phyloP scores from a whole-genome alignment of 257 asterid species.

The Gentiana macrophylla region DNA sequence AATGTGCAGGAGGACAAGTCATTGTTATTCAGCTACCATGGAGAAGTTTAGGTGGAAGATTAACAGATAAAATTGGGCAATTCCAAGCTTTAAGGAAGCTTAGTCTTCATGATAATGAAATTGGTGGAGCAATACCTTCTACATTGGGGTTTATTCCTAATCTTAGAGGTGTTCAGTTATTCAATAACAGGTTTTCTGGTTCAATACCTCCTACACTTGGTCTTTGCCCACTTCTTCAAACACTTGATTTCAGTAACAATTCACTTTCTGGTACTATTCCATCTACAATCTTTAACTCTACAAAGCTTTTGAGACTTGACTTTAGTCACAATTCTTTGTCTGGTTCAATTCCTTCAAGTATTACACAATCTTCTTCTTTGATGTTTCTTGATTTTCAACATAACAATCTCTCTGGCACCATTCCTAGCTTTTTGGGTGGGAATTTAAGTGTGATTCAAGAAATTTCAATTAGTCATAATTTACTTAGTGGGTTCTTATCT shows the following conservation, averaged over 20 bases:
- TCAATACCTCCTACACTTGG: slow-evolving; percentile 77
- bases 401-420: slow-evolving; percentile 56
- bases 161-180: slow-evolving; percentile 81
- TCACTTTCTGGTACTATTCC: slow-evolving; percentile 61
- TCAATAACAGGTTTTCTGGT: slow-evolving; percentile 67
- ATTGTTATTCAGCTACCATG: slow-evolving; percentile 95
- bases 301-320: slow-evolving; percentile 66
- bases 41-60: slow-evolving; percentile 66
- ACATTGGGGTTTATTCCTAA: slow-evolving; percentile 65
- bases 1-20: slow-evolving; percentile 90
- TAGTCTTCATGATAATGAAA: slow-evolving; percentile 80
- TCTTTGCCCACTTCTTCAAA: slow-evolving; percentile 56
- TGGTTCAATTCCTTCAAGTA: slow-evolving; percentile 51
- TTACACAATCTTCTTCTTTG: slow-evolving; percentile 45
- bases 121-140: slow-evolving; percentile 64
- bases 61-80: slow-evolving; percentile 66
- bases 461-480: slow-evolving; percentile 32
- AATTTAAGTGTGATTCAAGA: slow-evolving; percentile 23
- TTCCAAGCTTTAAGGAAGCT: slow-evolving; percentile 79
- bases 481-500: slow-evolving; percentile 33
- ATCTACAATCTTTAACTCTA: slow-evolving; percentile 40
- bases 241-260: slow-evolving; percentile 70
- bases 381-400: slow-evolving; percentile 45
- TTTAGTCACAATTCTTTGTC: slow-evolving; percentile 61
- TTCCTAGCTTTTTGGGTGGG: slow-evolving; percentile 58